phyloP scores from a whole-genome alignment of 352 stramenopile genomes.

The Bremia lactucae region DNA sequence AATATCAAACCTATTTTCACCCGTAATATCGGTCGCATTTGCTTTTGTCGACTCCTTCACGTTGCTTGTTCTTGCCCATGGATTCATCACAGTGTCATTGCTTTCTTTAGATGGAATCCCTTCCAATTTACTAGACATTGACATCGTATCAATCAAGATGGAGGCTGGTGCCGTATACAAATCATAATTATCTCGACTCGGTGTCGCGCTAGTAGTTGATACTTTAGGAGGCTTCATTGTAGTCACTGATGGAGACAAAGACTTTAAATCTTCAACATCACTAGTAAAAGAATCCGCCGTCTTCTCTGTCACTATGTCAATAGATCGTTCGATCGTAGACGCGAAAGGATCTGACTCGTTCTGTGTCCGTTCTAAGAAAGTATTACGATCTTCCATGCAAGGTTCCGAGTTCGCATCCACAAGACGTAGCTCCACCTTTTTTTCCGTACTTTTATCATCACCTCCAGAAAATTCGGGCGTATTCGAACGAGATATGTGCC shows the following conservation, averaged over 20 bases:
- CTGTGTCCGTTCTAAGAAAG: too few species aligned
- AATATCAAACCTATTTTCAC: constrained; percentile 15
- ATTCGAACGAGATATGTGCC: constrained; percentile 7
- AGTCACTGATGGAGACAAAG: neutral
- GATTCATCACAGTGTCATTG: neutral
- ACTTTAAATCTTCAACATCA: constrained; percentile 5
- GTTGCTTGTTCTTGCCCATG: neutral
- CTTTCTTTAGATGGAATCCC: neutral
- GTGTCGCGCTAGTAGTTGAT: neutral
- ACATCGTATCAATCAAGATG: constrained; percentile 1
- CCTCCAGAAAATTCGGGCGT: constrained; percentile 1
- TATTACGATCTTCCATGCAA: too few species aligned
- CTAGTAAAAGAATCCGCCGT: constrained; percentile 3
- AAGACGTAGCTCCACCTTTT: constrained; percentile 3
- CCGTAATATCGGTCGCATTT: neutral
- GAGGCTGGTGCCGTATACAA: neutral
- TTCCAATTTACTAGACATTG: neutral
- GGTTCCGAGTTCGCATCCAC: neutral
- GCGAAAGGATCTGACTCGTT: too few species aligned
- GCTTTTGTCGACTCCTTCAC: neutral
- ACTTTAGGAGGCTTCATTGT: constrained; percentile 1
- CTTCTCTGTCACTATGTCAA: too few species aligned
- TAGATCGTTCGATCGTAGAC: too few species aligned
- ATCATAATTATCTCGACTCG: neutral
- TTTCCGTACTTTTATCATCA: neutral